These are phyloP conservation scores for Mucor velutinosus DNA, from an alignment of 371 early-diverging fungal species.

Conservation along the genomic window DNA sequence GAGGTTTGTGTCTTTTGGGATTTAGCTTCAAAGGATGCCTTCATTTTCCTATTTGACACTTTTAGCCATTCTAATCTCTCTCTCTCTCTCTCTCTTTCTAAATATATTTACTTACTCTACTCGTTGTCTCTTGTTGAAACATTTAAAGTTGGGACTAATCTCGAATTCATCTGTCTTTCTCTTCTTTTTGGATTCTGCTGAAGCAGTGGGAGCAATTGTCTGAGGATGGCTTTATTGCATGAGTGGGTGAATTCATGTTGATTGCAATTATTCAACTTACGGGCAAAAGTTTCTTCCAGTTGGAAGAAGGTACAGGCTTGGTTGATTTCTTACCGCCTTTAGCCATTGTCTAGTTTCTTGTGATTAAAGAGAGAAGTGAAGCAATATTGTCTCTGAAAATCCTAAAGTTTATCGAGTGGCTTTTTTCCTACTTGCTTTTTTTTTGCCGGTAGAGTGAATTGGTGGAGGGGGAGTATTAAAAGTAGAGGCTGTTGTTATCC, in stretches of 20 bases:
- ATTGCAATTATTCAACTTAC: constrained; percentile 15
- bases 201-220: constrained; percentile 15
- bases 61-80: neutral
- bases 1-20: neutral
- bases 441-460: neutral
- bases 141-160: constrained; percentile 29
- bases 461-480: neutral
- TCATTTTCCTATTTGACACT: constrained; percentile 9
- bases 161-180: constrained; percentile 17
- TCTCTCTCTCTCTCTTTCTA: no score
- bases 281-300: constrained; percentile 56
- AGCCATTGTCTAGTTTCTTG: neutral
- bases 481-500: neutral
- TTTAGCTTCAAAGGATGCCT: constrained; percentile 7
- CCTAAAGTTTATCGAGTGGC: neutral
- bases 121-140: constrained; percentile 25
- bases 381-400: neutral
- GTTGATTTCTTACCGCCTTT: constrained; percentile 21
- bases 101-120: constrained; percentile 18
- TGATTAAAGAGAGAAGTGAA: neutral
- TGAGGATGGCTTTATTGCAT: neutral
- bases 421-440: neutral
- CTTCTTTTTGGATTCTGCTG: constrained; percentile 19
- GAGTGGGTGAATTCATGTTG: neutral
- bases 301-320: constrained; percentile 51